Percentiles rank a stretch among this genome's conserved stretches.
phyloP scores from a whole-genome alignment of 192 early-diverging fungal species.

The Coemansia sp. region DNA sequence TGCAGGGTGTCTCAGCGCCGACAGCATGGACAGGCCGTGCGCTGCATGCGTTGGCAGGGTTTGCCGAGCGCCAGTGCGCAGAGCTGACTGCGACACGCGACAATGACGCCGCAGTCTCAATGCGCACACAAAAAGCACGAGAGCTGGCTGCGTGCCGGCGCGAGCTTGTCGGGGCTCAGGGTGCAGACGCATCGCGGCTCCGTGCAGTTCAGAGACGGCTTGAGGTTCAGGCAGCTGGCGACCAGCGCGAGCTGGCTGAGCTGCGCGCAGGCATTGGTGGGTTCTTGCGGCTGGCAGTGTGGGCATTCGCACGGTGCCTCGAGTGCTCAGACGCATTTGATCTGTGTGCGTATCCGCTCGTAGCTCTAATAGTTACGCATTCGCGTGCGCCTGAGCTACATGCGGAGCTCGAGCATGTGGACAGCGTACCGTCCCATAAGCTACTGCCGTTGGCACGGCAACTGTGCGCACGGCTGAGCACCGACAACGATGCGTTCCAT shows the following conservation, averaged over 20 bases:
- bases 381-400: slow-evolving; percentile 34
- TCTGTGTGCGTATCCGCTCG: slow-evolving; percentile 36
- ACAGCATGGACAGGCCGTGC: slow-evolving; percentile 49
- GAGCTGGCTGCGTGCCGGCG: slow-evolving; percentile 44
- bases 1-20: slow-evolving; percentile 24
- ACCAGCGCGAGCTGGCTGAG: slow-evolving; percentile 34
- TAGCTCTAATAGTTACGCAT: slow-evolving; percentile 47
- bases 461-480: slow-evolving; percentile 50
- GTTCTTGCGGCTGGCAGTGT: slow-evolving; percentile 40
- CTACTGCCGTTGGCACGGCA: slow-evolving; percentile 50
- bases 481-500: slow-evolving; percentile 32
- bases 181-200: slow-evolving; percentile 14
- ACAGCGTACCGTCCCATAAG: slow-evolving; percentile 46
- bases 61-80: slow-evolving; percentile 47
- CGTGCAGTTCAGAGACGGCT: slow-evolving; percentile 31
- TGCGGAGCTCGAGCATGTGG: slow-evolving; percentile 16
- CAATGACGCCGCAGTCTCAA: slow-evolving; percentile 30
- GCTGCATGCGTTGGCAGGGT: slow-evolving; percentile 43
- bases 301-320: slow-evolving; percentile 46
- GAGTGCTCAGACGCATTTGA: slow-evolving; percentile 38
- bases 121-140: slow-evolving; percentile 46
- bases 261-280: slow-evolving; percentile 32
- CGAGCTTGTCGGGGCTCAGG: slow-evolving; percentile 15
- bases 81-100: slow-evolving; percentile 35
- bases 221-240: slow-evolving; percentile 36